Evolutionary conservation across 345 rosid species (phyloP), one percentile per base, ranked within the genome.

Genomic region (Aethionema arabicum): DNA sequence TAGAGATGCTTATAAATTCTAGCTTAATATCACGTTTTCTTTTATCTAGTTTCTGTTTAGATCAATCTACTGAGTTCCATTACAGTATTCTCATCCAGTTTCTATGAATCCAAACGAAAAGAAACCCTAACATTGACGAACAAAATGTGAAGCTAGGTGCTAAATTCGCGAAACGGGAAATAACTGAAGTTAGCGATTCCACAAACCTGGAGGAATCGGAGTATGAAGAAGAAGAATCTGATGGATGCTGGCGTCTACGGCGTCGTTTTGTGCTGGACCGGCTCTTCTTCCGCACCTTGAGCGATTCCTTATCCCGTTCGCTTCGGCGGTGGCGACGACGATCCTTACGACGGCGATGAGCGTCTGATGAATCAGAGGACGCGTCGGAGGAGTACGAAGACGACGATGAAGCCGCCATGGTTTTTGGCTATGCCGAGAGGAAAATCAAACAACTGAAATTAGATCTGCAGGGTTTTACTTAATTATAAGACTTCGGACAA

Each of bases 391-490:
- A 67, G 33, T 58, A 42, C 11, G 80, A 73, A 21, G 76, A 54
- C 14, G 89, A 76, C 59, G 91, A 80, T 6, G 90, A 80, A 62
- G 83, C 88, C 74, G 87, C 90, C 98, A 91, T 91, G 37, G 66
- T n/a, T 41, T 15, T n/a, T 13, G 27, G 44, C 44, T 40, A 10
- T 8, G 44, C 2, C 11, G 4, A 10, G 70, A 52, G 35, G 58
- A 62, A 32, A 11, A 30, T 32, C 44, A 8, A 56, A 39, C 46
- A 32, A 10, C 2, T 14, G 12, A 56, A 56, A 5, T 44, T 52
- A 54, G 68, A 68, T 49, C 62, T 68, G 0, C 33, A 63, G 59
- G 65, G 74, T 49, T 70, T 58, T 14, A 42, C 3, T 11, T 10
- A 10, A 31, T 33, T 48, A 52, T 7, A 32, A 61, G 38, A 61